Percentiles rank a stretch among this genome's conserved stretches.
phyloP scores from a whole-genome alignment of 441 rosid species.

The Pelargonium cotyledonis region DNA sequence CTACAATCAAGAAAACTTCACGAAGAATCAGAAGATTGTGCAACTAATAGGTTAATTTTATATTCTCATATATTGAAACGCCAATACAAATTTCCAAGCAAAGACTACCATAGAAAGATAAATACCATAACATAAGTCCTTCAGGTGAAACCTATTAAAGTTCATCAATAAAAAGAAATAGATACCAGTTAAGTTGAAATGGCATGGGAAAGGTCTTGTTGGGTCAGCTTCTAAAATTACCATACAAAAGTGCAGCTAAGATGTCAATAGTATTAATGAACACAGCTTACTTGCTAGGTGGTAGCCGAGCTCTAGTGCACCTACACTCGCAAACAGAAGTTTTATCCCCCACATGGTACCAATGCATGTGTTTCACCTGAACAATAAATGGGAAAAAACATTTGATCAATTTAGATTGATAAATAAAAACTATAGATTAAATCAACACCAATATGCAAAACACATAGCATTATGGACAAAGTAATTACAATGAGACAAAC shows the following conservation, averaged over 20 bases:
- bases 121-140: background rate
- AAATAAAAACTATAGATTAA: background rate
- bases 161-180: background rate
- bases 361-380: slow-evolving; percentile 95
- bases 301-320: slow-evolving; percentile 77
- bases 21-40: too few relatives aligned
- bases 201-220: background rate
- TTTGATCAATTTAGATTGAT: slow-evolving; percentile 2
- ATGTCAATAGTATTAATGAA: slow-evolving; percentile 1
- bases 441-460: background rate
- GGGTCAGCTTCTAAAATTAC: background rate
- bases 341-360: slow-evolving; percentile 65
- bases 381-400: slow-evolving; percentile 16
- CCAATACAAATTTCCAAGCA: background rate
- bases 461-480: background rate
- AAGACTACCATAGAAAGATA: background rate
- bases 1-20: too few relatives aligned
- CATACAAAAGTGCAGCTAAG: background rate
- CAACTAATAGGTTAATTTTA: too few relatives aligned
- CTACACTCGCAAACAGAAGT: slow-evolving; percentile 84
- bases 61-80: slow-evolving; percentile 2
- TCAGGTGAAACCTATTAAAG: slow-evolving; percentile 3
- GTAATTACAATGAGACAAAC: background rate
- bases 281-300: slow-evolving; percentile 81
- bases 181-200: too few relatives aligned